phyloP scores from a whole-genome alignment of 2,329 filamentous ascomycete species.

The Atkinsonella hypoxylon region DNA sequence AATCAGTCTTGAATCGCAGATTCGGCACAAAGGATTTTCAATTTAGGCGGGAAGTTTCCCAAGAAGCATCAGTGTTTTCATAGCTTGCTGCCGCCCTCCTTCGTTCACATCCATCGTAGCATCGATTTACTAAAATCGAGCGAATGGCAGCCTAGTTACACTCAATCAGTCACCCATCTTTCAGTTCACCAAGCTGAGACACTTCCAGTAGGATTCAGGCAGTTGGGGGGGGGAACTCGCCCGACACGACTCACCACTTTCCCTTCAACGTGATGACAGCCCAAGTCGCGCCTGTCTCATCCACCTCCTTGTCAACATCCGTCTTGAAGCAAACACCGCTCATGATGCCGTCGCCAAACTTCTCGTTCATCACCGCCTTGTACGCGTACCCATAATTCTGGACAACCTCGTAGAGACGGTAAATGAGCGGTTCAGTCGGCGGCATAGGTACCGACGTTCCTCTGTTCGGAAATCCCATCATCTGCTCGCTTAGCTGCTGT shows the following conservation, averaged over 20 bases:
- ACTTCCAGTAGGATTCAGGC: background rate
- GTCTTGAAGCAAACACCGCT: conserved; percentile 86
- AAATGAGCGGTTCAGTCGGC: conserved; percentile 45
- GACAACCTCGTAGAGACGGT: conserved; percentile 84
- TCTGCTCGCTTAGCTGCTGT: conserved; percentile 44
- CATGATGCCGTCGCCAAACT: conserved; percentile 93
- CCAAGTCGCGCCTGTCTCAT: conserved; percentile 70
- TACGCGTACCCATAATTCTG: conserved; percentile 97
- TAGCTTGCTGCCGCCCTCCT: too few species aligned
- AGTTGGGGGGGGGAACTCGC: too few species aligned
- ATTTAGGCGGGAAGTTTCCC: too few species aligned
- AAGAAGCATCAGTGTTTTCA: too few species aligned
- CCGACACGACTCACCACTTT: conserved; percentile 55
- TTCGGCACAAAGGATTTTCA: too few species aligned
- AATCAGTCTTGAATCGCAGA: too few species aligned
- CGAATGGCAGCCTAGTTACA: conserved; percentile 20
- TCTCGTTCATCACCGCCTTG: conserved; percentile 92
- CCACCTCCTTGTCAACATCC: conserved; percentile 86
- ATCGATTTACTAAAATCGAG: conserved; percentile 14
- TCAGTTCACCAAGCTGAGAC: background rate
- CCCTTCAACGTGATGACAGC: conserved; percentile 73
- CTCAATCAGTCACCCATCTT: background rate
- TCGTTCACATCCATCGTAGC: background rate
- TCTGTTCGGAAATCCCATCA: conserved; percentile 68
- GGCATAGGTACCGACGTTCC: conserved; percentile 45